A percentile compares a stretch with the other conserved stretches of the same genome.
These are phyloP conservation scores for Pythium brassicae DNA, from an alignment of 352 stramenopile genomes.

Conservation along the genomic window DNA sequence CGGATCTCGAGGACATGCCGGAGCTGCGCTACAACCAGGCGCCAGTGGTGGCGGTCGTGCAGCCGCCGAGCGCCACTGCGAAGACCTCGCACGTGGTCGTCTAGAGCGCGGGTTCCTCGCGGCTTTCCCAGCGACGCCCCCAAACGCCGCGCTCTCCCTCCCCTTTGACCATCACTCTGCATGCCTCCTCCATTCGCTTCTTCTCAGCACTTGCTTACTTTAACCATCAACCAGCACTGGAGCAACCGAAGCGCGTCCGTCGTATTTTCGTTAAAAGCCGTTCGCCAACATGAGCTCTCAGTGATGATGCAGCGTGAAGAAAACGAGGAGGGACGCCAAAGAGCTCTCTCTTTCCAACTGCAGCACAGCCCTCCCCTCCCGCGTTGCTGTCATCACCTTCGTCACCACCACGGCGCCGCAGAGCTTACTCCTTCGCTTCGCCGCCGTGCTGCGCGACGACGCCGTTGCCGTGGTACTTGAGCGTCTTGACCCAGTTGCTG, in stretches of 20 bases:
- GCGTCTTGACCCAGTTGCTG: slow-evolving; percentile 86
- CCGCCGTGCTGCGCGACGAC: slow-evolving; percentile 77
- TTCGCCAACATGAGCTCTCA: too few relatives aligned
- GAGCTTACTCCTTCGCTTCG: slow-evolving; percentile 57
- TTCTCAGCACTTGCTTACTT: not conserved
- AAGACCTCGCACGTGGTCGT: slow-evolving; percentile 64
- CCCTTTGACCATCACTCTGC: not conserved
- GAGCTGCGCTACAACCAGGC: slow-evolving; percentile 80
- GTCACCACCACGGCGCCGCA: too few relatives aligned
- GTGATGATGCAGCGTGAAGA: too few relatives aligned
- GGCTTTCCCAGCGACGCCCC: not conserved
- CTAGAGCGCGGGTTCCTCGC: slow-evolving; percentile 15
- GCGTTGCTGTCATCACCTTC: not conserved
- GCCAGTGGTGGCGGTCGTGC: slow-evolving; percentile 21
- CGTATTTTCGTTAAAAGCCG: too few relatives aligned
- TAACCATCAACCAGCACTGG: too few relatives aligned
- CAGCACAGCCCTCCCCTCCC: not conserved
- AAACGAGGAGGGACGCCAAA: too few relatives aligned
- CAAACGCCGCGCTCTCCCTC: not conserved
- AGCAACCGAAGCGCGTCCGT: too few relatives aligned
- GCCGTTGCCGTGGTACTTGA: slow-evolving; percentile 85
- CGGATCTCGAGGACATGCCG: slow-evolving; percentile 62
- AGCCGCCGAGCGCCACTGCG: slow-evolving; percentile 10
- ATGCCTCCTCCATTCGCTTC: not conserved
- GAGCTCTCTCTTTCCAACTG: not conserved